Conservation (phyloP, 768 basidiomycete genomes). For the Aureoboletus auriporus region DNA sequence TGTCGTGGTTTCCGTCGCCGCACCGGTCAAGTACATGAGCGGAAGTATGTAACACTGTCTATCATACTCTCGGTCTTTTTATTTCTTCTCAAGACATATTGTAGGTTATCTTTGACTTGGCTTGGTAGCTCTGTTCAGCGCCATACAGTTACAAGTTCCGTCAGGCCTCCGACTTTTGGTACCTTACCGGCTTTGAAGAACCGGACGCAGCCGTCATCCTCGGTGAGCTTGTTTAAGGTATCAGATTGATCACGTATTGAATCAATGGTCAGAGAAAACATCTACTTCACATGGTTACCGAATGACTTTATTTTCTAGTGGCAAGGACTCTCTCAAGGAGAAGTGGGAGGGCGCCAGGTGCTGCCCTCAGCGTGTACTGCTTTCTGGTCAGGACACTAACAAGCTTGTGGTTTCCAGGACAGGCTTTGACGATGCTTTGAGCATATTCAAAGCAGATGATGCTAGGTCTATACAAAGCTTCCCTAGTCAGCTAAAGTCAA, state of each 20-base stretch:
- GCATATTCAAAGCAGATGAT: slow-evolving; percentile 76
- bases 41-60: slow-evolving; percentile 50
- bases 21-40: slow-evolving; percentile 82
- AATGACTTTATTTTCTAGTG: slow-evolving; percentile 81
- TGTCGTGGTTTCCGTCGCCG: slow-evolving; percentile 73
- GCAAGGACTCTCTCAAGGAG: slow-evolving; percentile 71
- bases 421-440: slow-evolving; percentile 56
- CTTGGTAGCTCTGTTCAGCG: slow-evolving; percentile 7
- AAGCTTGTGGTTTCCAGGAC: slow-evolving; percentile 42
- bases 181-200: slow-evolving; percentile 94
- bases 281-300: slow-evolving; percentile 72
- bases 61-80: slow-evolving; percentile 8
- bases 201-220: slow-evolving; percentile 87
- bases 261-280: slow-evolving; percentile 52
- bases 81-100: slow-evolving; percentile 55
- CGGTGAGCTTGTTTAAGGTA: slow-evolving; percentile 39
- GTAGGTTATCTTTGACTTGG: slow-evolving; percentile 41
- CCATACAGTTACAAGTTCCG: slow-evolving; percentile 84
- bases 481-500: slow-evolving; percentile 52
- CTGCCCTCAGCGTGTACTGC: neutral
- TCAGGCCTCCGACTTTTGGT: slow-evolving; percentile 91
- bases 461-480: slow-evolving; percentile 56
- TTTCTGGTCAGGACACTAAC: neutral
- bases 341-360: slow-evolving; percentile 90
- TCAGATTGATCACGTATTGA: neutral